Conservation (phyloP, 306 rosid genomes). For the Benincasa hispida region DNA sequence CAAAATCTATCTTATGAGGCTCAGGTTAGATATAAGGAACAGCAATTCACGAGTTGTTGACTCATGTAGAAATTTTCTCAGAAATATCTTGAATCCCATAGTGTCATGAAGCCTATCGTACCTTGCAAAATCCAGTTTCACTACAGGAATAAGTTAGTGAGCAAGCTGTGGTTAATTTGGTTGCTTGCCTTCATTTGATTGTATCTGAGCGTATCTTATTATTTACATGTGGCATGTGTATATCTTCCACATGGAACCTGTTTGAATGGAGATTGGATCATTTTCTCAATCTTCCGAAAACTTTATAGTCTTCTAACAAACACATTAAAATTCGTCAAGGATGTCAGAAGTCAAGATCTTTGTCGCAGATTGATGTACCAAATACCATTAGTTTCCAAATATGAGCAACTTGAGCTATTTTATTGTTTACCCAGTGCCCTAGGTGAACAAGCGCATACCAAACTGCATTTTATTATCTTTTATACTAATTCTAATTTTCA, state of each 20-base stretch:
- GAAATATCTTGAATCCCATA: constrained; percentile 31
- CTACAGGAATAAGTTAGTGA: constrained; percentile 73
- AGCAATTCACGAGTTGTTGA: constrained; percentile 60
- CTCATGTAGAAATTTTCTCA: constrained; percentile 57
- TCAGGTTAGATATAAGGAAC: constrained; percentile 74
- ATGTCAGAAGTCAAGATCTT: background rate
- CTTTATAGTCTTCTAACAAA: background rate
- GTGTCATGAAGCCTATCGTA: constrained; percentile 59
- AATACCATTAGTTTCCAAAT: background rate
- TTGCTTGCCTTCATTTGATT: background rate
- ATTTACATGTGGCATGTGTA: background rate
- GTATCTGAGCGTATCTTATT: background rate
- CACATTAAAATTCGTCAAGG: background rate
- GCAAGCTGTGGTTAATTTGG: background rate
- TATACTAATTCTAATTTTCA: background rate
- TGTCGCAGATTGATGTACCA: background rate
- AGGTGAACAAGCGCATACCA: background rate
- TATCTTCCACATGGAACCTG: background rate
- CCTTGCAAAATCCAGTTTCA: constrained; percentile 83
- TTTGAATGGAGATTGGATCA: background rate
- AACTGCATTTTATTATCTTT: background rate
- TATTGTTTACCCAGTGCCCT: background rate
- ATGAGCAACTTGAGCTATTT: background rate
- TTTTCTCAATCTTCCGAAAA: background rate
- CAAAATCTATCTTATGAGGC: constrained; percentile 73